phyloP scores from a whole-genome alignment of 148 eudicot species.

The Rhododendron mucronatum region DNA sequence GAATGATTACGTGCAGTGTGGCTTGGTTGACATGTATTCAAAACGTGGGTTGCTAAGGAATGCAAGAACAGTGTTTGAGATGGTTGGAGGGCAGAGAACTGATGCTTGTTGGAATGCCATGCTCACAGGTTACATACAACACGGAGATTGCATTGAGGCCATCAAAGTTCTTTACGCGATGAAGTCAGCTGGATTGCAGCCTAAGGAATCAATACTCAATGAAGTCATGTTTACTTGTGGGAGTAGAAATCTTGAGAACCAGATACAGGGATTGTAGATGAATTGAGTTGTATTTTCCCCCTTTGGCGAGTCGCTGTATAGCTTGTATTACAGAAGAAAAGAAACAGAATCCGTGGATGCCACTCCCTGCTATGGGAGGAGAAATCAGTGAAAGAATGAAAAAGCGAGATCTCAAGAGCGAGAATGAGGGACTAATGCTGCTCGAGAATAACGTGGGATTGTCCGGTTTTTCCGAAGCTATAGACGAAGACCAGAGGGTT shows the following conservation, averaged over 20 bases:
- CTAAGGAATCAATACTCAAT: conserved; percentile 46
- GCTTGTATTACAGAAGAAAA: background rate
- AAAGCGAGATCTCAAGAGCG: background rate
- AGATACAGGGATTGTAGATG: background rate
- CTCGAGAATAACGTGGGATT: background rate
- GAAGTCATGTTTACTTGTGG: conserved; percentile 50
- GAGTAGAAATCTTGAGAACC: conserved; percentile 10
- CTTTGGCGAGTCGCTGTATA: background rate
- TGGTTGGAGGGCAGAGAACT: conserved; percentile 22
- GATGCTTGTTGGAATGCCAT: conserved; percentile 69
- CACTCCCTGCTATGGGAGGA: background rate
- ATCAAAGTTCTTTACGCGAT: conserved; percentile 58
- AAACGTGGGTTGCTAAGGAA: conserved; percentile 42
- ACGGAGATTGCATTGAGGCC: conserved; percentile 54
- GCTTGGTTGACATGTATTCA: conserved; percentile 66
- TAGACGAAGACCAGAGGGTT: background rate
- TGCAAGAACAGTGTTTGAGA: conserved; percentile 48
- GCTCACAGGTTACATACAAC: conserved; percentile 41
- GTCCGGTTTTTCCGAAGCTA: background rate
- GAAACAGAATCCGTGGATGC: background rate
- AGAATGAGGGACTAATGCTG: background rate
- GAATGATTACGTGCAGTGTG: conserved; percentile 50
- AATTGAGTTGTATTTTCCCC: background rate
- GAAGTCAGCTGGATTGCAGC: conserved; percentile 58
- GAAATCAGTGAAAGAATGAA: background rate